phyloP scores from a whole-genome alignment of 2,329 filamentous ascomycete genomes.

The Pseudogymnoascus sp. region DNA sequence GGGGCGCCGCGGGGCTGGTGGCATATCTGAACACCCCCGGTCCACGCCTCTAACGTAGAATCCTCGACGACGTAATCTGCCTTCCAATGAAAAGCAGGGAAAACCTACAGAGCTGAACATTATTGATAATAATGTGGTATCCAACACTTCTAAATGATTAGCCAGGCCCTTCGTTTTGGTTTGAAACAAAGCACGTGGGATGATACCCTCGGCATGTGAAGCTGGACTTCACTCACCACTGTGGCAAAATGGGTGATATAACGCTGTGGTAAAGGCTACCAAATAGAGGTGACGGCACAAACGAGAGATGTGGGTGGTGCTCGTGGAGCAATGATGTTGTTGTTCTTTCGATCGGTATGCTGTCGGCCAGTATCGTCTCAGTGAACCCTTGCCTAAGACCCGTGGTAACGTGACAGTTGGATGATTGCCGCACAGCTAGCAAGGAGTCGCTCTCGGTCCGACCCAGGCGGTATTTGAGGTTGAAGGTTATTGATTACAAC shows the following conservation, averaged over 20 bases:
- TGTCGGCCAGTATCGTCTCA: background rate
- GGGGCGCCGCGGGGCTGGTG: background rate
- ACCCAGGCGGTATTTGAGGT: background rate
- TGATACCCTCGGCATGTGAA: background rate
- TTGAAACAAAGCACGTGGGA: background rate
- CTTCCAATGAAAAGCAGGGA: background rate
- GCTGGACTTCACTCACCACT: background rate
- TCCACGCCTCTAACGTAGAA: background rate
- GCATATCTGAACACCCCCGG: background rate
- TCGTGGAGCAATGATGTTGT: background rate
- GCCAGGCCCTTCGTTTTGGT: background rate
- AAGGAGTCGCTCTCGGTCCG: background rate
- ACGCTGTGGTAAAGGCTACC: background rate
- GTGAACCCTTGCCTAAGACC: background rate
- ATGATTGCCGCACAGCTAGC: background rate
- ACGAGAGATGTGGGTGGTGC: background rate
- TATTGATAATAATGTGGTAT: background rate
- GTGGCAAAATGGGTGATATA: background rate
- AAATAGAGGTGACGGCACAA: background rate
- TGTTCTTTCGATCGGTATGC: background rate
- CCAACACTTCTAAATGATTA: background rate
- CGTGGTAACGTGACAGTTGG: background rate
- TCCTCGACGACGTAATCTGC: background rate
- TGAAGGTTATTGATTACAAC: background rate
- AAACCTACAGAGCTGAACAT: constrained; percentile 3